These are phyloP conservation scores for Acidiella bohemica DNA, from an alignment of 495 filamentous ascomycete genomes.

Conservation along the genomic window DNA sequence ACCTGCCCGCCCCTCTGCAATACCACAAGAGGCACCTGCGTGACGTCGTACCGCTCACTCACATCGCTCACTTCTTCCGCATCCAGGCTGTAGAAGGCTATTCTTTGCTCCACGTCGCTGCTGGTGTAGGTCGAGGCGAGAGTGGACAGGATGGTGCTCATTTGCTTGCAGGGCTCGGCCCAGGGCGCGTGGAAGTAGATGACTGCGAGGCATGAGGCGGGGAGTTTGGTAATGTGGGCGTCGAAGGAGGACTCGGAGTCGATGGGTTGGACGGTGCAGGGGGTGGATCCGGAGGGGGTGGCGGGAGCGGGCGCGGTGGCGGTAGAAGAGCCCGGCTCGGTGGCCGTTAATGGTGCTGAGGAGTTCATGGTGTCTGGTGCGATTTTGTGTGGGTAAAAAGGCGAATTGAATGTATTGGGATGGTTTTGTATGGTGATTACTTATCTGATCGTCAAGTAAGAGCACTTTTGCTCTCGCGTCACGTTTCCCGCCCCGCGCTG, in stretches of 20 bases:
- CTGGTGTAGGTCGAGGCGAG: constrained; percentile 71
- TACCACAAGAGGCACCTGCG: constrained; percentile 83
- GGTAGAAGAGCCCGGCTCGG: constrained; percentile 4
- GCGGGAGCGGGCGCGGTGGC: background rate
- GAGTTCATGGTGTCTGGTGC: constrained; percentile 5
- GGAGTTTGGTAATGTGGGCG: constrained; percentile 46
- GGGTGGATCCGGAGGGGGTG: background rate
- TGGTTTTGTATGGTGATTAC: background rate
- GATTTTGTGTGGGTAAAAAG: too few relatives aligned
- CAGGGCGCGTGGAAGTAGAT: constrained; percentile 92
- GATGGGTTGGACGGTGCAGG: constrained; percentile 52
- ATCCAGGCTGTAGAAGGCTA: constrained; percentile 76
- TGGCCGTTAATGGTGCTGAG: background rate
- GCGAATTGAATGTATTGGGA: too few relatives aligned
- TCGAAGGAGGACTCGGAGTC: constrained; percentile 53
- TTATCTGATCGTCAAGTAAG: too few relatives aligned
- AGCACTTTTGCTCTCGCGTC: too few relatives aligned
- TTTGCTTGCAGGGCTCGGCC: constrained; percentile 92
- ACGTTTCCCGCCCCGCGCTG: too few relatives aligned
- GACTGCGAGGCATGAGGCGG: constrained; percentile 54
- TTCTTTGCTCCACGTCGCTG: constrained; percentile 41
- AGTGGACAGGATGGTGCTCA: constrained; percentile 71
- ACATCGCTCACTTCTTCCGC: constrained; percentile 82
- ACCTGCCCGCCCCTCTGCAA: constrained; percentile 55
- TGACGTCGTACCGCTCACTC: constrained; percentile 79